These are phyloP conservation scores for Eucalyptus cloeziana DNA, from an alignment of 345 rosid species.

Conservation along the genomic window DNA sequence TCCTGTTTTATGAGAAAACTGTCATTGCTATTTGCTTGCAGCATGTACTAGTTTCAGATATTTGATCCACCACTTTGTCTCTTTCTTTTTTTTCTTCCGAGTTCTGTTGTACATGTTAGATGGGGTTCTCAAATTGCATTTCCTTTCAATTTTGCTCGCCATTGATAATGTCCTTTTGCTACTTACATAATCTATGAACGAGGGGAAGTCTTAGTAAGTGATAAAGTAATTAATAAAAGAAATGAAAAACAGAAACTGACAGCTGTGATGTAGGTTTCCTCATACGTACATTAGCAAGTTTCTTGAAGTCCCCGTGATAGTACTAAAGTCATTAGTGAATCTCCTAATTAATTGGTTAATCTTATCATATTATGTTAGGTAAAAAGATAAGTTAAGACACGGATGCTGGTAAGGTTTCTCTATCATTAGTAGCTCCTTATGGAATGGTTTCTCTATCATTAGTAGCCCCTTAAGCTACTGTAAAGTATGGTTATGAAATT, in stretches of 20 bases:
- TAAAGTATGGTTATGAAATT: neutral
- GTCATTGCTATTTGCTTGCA: neutral
- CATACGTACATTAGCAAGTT: neutral
- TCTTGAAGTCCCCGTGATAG: neutral
- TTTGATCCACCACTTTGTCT: neutral
- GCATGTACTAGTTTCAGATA: neutral
- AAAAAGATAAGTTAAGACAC: neutral
- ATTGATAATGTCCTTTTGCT: neutral
- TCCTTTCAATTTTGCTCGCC: neutral
- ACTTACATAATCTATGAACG: neutral
- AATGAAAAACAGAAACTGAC: neutral
- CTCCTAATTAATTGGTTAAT: neutral
- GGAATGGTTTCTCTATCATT: neutral
- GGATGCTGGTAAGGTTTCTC: neutral
- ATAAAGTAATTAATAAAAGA: neutral
- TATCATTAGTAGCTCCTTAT: neutral
- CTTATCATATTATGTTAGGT: neutral
- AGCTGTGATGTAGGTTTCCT: neutral
- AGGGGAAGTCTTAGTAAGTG: neutral
- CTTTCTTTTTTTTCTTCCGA: neutral
- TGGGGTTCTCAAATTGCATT: neutral
- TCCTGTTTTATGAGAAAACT: neutral
- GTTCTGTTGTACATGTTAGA: neutral
- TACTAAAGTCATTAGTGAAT: neutral
- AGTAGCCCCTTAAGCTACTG: neutral